These are phyloP conservation scores for Klebsormidium nitens DNA, from an alignment of 139 green algal species.

Conservation along the genomic window DNA sequence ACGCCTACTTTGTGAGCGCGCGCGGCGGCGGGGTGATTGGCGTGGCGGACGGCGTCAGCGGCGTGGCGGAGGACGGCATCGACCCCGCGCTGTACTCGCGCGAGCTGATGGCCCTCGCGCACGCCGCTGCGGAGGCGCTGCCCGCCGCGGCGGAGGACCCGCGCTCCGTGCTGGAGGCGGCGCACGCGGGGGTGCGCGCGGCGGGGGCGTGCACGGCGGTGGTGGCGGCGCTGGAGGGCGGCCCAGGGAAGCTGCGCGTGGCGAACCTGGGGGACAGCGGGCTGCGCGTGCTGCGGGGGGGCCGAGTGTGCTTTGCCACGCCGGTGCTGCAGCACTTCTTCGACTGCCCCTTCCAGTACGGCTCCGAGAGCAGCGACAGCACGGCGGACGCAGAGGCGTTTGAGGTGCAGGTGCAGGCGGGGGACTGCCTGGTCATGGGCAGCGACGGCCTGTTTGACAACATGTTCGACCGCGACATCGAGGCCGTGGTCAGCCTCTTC, in stretches of 20 bases:
- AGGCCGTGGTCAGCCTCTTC: slow-evolving; percentile 16
- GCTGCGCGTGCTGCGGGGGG: slow-evolving; percentile 19
- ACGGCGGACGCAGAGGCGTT: slow-evolving; percentile 22
- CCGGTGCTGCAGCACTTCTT: slow-evolving; percentile 32
- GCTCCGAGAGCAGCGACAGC: slow-evolving; percentile 12
- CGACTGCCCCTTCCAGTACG: slow-evolving; percentile 39
- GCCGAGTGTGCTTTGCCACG: slow-evolving; percentile 25
- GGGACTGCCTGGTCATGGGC: slow-evolving; percentile 35
- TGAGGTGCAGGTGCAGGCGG: slow-evolving; percentile 26
- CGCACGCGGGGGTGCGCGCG: slow-evolving; percentile 1
- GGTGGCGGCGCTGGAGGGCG: slow-evolving; percentile 5
- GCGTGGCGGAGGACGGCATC: slow-evolving; percentile 33
- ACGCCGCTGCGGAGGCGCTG: slow-evolving; percentile 4
- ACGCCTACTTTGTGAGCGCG: slow-evolving; percentile 17
- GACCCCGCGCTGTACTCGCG: slow-evolving; percentile 40
- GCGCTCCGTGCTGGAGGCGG: slow-evolving; percentile 2
- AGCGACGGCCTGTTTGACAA: slow-evolving; percentile 43
- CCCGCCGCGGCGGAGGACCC: too few species aligned
- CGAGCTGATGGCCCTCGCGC: slow-evolving; percentile 22
- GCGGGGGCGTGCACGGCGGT: slow-evolving; percentile 21
- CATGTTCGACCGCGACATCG: slow-evolving; percentile 40
- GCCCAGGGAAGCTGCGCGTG: slow-evolving; percentile 2
- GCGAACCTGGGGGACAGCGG: slow-evolving; percentile 31
- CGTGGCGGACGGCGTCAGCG: slow-evolving; percentile 26
- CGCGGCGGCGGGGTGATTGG: slow-evolving; percentile 6